These are phyloP conservation scores for Neonectria neomacrospora DNA, from an alignment of 2,329 filamentous ascomycete genomes.

Conservation along the genomic window DNA sequence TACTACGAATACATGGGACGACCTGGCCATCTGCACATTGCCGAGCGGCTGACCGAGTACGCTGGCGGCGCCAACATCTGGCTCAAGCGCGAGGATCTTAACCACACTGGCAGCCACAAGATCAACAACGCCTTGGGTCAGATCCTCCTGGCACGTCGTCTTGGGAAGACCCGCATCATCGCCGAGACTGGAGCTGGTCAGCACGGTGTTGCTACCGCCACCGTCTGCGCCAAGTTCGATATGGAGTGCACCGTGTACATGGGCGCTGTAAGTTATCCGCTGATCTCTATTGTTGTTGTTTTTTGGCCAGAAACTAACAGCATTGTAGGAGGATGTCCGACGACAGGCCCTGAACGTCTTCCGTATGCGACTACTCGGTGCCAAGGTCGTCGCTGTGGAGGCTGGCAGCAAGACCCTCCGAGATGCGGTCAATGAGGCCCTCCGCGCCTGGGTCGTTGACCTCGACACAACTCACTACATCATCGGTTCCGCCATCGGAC, in stretches of 20 bases:
- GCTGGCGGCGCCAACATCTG: conserved; percentile 96
- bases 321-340: conserved; percentile 82
- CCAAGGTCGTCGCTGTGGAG: conserved; percentile 91
- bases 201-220: conserved; percentile 97
- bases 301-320: conserved; percentile 36
- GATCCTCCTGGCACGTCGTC: conserved; percentile 82
- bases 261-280: conserved; percentile 74
- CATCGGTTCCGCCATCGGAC: conserved; percentile 96
- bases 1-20: conserved; percentile 98
- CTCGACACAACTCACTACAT: conserved; percentile 98
- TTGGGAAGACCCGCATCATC: conserved; percentile 97
- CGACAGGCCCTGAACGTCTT: conserved; percentile 98
- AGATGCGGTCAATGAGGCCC: conserved; percentile 93
- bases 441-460: conserved; percentile 92
- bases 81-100: conserved; percentile 96
- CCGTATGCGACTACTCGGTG: conserved; percentile 95
- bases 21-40: conserved; percentile 89
- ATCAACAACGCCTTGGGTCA: conserved; percentile 99
- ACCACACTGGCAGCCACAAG: conserved; percentile 98
- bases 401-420: conserved; percentile 85
- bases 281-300: neutral
- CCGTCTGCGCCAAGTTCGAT: conserved; percentile 96
- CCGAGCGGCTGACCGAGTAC: conserved; percentile 86
- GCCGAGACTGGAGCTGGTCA: conserved; percentile 97
- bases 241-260: conserved; percentile 99